Evolutionary conservation across 805 yeast species (phyloP), one percentile per base, ranked within the genome.

Genomic region (Saturnispora sekii): DNA sequence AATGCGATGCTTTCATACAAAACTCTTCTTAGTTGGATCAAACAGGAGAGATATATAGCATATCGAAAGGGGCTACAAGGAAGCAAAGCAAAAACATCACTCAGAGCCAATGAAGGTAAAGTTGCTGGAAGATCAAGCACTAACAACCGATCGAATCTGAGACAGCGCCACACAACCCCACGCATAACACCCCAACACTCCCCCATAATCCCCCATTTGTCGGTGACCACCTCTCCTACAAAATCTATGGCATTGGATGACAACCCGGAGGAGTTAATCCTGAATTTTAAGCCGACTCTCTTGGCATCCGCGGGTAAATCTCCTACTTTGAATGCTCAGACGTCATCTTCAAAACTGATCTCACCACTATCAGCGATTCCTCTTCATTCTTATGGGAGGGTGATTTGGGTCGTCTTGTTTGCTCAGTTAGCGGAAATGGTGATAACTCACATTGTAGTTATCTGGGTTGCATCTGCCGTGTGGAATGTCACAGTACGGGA

Each of bases 371-470:
- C 39, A 9, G 12, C 5, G 31, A 36, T 14, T 16, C 36, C 34
- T 14, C 17, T 18, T 10, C 38, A 36, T 35, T 35, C 48, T 35
- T 62, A 63, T 41, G 60, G 60, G 59, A 59, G 52, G 29, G 52
- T 63, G 8, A 41, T 58, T 0, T 32, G 54, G 21, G 50, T 57
- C 11, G 66, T 63, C 1, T 36, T 58, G 1, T 10, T 39, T 3
- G 50, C 61, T 40, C 58, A 62, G 12, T 7, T 53, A 2, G 28
- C 58, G 30, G 56, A 56, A 44, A 49, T 53, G 26, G 29, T 52
- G 12, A 12, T 49, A 9, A 50, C 58, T 4, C 53, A 53, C 35
- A 30, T 61, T 42, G 54, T 48, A 49, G 55, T 56, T 8, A 44
- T 51, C 11, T 49, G 55, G 38, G 38, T 50, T 10, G 53, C 57